Evolutionary conservation across 2,329 filamentous ascomycete species (phyloP).

Genomic region (Pyricularia sp.): DNA sequence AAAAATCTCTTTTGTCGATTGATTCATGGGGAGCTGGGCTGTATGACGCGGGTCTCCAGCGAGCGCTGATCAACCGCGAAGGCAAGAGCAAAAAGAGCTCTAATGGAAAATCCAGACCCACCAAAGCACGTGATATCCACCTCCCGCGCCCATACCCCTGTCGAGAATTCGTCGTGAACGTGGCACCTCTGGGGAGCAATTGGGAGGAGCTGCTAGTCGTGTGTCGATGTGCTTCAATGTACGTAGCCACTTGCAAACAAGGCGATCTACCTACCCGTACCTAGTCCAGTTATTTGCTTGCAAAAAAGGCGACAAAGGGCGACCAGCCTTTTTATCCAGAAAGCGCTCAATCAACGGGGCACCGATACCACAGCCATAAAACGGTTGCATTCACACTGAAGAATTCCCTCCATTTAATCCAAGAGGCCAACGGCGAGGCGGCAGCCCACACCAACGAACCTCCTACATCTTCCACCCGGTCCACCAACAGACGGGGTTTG

Average conservation of each 20-base stretch:
- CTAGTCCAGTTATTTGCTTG: background rate
- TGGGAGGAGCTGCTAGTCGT: background rate
- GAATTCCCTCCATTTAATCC: background rate
- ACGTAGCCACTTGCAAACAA: background rate
- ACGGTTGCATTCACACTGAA: background rate
- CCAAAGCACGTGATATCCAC: background rate
- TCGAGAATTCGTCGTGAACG: slow-evolving; percentile 28
- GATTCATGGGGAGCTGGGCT: background rate
- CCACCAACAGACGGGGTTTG: background rate
- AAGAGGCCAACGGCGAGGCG: background rate
- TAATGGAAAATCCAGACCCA: background rate
- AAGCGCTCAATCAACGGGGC: background rate
- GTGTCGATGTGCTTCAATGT: background rate
- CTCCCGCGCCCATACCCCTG: background rate
- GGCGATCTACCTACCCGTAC: background rate
- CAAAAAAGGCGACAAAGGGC: background rate
- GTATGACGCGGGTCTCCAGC: background rate
- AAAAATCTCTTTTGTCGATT: background rate
- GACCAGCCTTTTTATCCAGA: background rate
- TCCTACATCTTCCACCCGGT: background rate
- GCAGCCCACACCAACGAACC: background rate
- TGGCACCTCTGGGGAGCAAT: slow-evolving; percentile 35
- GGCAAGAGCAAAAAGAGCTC: background rate
- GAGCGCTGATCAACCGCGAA: background rate
- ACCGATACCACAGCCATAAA: background rate